Evolutionary conservation across 2,329 filamentous ascomycete species (phyloP), one percentile per base, ranked within the genome.

Genomic region (Talaromyces amestolkiae): DNA sequence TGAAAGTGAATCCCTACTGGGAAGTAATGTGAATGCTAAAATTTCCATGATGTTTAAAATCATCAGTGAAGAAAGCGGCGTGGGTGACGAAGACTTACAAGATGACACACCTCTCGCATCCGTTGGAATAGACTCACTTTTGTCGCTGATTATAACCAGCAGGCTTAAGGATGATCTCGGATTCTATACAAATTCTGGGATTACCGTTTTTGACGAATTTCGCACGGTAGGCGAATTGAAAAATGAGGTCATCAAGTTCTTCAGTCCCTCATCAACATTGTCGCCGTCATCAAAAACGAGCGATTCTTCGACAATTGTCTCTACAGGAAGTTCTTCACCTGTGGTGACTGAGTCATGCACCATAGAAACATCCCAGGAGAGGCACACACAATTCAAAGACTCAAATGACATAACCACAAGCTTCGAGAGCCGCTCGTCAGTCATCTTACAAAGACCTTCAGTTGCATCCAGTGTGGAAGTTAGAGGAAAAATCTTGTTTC

Each of bases 81-180:
- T 68, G 9, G 45, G 61, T 2, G 13, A 62, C 4, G 56, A 63
- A 59, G 67, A 68, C 7, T 41, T 69, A 13, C 45, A n/a, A 2
- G 54, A 64, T 58, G 41, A 54, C 15, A 56, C 39, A 22, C 45
- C 19, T 19, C 60, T 68, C 39, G 27, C 61, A 22, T 56, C 65
- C 15, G 51, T 68, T 49, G 68, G 68, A 24, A 61, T 69, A 31
- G 68, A 69, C 27, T 68, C 67, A 10, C 47, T 69, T 13, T 53
- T 68, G 7, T 49, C 56, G 10, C 47, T 69, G n/a, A 54, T 58
- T 27, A 68, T 67, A 17, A 41, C 37, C 9, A 54, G 65, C 15
- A 61, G 56, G 37, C 31, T 67, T 8, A 27, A 54, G n/a, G 67
- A 68, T 31, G 53, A 47, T 41, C 39, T 41, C 15, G 39, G 39